Percentiles rank a stretch among this genome's conserved stretches.
Evolutionary conservation across 208 protist genomes (phyloP).

Genomic region (Acanthamoeba triangularis): DNA sequence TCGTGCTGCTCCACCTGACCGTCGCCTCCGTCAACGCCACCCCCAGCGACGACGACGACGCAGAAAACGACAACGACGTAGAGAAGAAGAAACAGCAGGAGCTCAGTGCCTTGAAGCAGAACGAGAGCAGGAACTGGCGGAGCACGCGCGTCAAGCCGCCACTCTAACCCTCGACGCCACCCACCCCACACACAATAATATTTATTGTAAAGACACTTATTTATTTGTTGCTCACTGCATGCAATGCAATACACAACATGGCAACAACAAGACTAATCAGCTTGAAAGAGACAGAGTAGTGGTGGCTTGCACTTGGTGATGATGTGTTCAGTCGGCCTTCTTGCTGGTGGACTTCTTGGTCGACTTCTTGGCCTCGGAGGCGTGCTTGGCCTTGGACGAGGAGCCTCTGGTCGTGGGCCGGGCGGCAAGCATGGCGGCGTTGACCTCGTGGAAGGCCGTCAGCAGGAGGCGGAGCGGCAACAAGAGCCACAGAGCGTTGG

Average conservation of each 20-base stretch:
- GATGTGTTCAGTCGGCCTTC: conserved; percentile 25
- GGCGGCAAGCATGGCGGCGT: not conserved
- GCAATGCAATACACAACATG: too few relatives aligned
- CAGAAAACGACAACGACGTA: too few relatives aligned
- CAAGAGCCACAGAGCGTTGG: conserved; percentile 33
- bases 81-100: not conserved
- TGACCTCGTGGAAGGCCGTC: conserved; percentile 15
- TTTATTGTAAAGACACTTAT: not conserved
- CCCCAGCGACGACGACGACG: not conserved
- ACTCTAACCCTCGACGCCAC: not conserved
- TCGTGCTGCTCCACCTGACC: not conserved
- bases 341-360: not conserved
- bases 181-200: not conserved
- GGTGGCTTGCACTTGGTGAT: too few relatives aligned
- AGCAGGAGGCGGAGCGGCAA: not conserved
- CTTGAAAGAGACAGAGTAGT: too few relatives aligned
- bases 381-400: not conserved
- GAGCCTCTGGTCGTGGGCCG: not conserved
- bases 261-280: too few relatives aligned
- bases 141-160: not conserved
- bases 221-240: not conserved
- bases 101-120: not conserved
- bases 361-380: not conserved
- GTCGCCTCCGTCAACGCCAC: not conserved
- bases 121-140: not conserved